phyloP scores from a whole-genome alignment of 2,329 filamentous ascomycete species.

The Aspergillus novoparasiticus region DNA sequence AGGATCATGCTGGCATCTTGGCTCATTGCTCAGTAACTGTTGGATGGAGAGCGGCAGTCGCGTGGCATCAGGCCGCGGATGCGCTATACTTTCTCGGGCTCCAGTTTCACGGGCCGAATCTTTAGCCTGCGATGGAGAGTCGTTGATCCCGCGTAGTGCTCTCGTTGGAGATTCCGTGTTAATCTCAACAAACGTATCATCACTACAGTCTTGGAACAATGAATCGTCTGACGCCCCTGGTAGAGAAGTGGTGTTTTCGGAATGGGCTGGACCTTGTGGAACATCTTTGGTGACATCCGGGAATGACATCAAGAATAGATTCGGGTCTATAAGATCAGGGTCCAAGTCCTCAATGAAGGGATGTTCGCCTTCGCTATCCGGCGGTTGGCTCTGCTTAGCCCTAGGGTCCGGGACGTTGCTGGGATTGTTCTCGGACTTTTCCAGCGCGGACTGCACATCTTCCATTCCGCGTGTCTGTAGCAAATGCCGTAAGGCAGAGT shows the following conservation, averaged over 20 bases:
- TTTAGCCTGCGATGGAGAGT: background rate
- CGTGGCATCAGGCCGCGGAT: background rate
- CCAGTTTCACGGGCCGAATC: background rate
- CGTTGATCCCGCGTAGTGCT: background rate
- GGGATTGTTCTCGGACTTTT: background rate
- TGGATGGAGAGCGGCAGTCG: background rate
- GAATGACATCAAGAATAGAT: background rate
- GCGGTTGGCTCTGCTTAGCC: background rate
- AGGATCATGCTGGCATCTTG: background rate
- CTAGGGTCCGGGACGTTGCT: background rate
- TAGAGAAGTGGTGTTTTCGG: background rate
- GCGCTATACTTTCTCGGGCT: background rate
- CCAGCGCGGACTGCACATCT: background rate
- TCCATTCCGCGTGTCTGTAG: conserved; percentile 16
- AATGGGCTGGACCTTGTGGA: background rate
- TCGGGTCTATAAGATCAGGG: background rate
- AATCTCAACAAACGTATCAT: background rate
- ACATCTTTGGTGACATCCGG: background rate
- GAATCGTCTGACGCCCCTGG: background rate
- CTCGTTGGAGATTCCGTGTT: background rate
- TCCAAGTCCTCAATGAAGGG: background rate
- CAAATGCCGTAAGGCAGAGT: conserved; percentile 13
- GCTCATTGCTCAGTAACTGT: background rate
- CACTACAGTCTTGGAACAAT: background rate
- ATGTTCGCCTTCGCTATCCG: background rate